phyloP scores from a whole-genome alignment of 805 yeast genomes.

The Hanseniaspora meyeri region DNA sequence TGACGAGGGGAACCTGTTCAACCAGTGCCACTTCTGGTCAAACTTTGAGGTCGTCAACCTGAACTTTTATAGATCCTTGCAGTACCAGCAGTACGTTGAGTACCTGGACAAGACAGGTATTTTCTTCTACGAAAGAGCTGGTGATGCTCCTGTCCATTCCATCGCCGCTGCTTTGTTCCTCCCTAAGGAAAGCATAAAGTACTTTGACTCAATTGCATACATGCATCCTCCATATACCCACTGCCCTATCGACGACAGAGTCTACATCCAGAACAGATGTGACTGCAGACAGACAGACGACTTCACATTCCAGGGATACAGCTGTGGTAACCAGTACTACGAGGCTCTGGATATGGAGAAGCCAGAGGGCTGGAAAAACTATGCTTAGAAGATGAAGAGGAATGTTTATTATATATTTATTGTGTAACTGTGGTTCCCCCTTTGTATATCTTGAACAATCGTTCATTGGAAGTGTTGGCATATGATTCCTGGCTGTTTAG shows the following conservation, averaged over 20 bases:
- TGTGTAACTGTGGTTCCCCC: too few species aligned
- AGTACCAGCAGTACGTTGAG: constrained; percentile 55
- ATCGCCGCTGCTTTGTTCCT: constrained; percentile 66
- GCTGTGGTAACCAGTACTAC: constrained; percentile 55
- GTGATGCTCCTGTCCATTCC: constrained; percentile 82
- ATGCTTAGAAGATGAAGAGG: too few species aligned
- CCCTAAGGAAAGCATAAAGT: constrained; percentile 51
- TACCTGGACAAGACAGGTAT: constrained; percentile 63
- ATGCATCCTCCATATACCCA: constrained; percentile 61
- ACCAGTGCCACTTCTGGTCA: constrained; percentile 82
- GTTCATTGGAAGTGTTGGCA: too few species aligned
- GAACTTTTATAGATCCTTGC: constrained; percentile 59
- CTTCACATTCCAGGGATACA: constrained; percentile 57
- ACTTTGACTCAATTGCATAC: constrained; percentile 73
- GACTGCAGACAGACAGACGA: constrained; percentile 61
- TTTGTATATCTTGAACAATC: too few species aligned
- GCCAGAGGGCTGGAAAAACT: constrained; percentile 50
- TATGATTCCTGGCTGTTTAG: too few species aligned
- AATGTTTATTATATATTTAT: too few species aligned
- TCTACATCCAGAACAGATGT: constrained; percentile 53
- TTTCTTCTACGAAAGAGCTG: constrained; percentile 83
- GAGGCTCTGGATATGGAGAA: constrained; percentile 38
- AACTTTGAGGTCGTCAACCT: constrained; percentile 71
- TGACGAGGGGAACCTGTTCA: constrained; percentile 58
- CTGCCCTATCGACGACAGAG: constrained; percentile 57